phyloP scores from a whole-genome alignment of 495 filamentous ascomycete species.

The Neurospora sp. region DNA sequence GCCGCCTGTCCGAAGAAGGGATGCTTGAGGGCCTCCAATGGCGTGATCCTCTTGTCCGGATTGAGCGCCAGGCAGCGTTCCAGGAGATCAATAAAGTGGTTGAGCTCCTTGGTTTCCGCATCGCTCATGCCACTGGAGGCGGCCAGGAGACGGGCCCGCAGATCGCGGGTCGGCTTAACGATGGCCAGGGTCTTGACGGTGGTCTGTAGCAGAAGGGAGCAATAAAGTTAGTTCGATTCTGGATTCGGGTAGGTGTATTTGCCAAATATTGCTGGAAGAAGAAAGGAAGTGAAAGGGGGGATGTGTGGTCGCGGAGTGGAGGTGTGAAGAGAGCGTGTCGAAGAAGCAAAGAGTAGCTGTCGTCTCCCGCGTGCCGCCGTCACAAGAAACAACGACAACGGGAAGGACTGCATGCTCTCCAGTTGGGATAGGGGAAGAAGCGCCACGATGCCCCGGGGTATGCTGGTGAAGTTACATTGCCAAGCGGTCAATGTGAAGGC shows the following conservation, averaged over 20 bases:
- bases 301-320: neutral
- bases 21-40: conserved; percentile 78
- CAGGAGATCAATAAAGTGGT: conserved; percentile 73
- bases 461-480: neutral
- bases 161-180: conserved; percentile 71
- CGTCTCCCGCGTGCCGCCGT: neutral
- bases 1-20: conserved; percentile 50
- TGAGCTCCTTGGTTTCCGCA: conserved; percentile 65
- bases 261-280: neutral
- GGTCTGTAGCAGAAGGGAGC: conserved; percentile 32
- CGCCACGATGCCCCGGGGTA: neutral
- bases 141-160: conserved; percentile 65
- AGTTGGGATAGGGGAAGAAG: neutral
- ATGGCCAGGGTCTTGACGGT: conserved; percentile 59
- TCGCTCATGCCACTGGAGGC: conserved; percentile 66
- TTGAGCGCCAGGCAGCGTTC: conserved; percentile 83
- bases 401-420: neutral
- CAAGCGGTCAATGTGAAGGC: neutral
- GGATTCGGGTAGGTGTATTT: neutral
- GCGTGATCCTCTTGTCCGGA: conserved; percentile 85
- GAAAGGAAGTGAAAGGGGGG: neutral
- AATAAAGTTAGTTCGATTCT: conserved; percentile 6
- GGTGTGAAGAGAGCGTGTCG: neutral
- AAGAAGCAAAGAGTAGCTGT: neutral
- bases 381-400: neutral